Evolutionary conservation across 2,329 filamentous ascomycete genomes (phyloP).

Genomic region (Fusarium mundagurra): DNA sequence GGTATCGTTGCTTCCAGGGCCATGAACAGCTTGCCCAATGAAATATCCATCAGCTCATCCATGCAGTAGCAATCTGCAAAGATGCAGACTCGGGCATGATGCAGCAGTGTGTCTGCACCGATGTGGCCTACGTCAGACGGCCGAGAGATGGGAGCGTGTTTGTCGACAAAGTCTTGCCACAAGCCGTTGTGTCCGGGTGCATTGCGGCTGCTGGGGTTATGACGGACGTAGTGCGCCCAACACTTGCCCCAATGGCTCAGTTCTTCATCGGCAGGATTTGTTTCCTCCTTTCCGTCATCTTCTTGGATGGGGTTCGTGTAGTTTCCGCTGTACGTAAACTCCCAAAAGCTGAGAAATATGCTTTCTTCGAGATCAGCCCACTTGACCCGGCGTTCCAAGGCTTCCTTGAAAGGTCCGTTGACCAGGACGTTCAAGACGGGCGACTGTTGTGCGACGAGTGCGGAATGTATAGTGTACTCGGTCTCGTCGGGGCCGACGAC

Average conservation of each 20-base stretch:
- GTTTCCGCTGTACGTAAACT: background rate
- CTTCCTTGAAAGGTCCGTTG: background rate
- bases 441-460: background rate
- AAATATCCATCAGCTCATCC: background rate
- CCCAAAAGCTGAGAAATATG: background rate
- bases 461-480: background rate
- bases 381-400: background rate
- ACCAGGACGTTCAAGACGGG: background rate
- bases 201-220: background rate
- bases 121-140: background rate
- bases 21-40: background rate
- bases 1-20: rapidly evolving
- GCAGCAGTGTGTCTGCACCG: background rate
- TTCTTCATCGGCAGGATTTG: background rate
- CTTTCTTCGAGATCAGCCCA: background rate
- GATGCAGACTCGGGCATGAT: background rate
- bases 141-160: background rate
- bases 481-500: background rate
- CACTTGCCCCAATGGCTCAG: background rate
- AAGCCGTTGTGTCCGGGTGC: background rate
- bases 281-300: background rate
- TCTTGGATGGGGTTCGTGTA: background rate
- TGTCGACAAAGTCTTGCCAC: background rate
- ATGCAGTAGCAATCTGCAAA: background rate
- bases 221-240: background rate